Percentiles rank a stretch among this genome's conserved stretches.
phyloP scores from a whole-genome alignment of 257 asterid genomes.

The Euphrasia confusa region DNA sequence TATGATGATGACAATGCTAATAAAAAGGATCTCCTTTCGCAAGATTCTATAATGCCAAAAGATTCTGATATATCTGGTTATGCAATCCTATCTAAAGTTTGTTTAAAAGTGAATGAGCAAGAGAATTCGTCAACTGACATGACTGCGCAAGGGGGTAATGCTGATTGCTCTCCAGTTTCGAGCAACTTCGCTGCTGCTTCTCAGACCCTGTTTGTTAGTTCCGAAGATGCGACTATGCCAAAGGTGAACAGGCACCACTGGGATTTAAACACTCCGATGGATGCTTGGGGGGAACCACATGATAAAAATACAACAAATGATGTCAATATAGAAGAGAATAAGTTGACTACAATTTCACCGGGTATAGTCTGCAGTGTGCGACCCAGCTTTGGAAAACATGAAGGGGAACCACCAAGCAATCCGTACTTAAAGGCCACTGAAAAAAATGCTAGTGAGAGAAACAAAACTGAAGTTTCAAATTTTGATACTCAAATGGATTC shows the following conservation, averaged over 20 bases:
- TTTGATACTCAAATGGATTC: slow-evolving; percentile 8
- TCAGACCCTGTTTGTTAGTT: slow-evolving; percentile 28
- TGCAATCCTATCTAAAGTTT: slow-evolving; percentile 20
- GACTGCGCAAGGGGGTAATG: slow-evolving; percentile 23
- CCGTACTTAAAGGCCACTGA: too few relatives aligned
- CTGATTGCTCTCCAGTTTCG: slow-evolving; percentile 22
- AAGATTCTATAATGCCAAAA: slow-evolving; percentile 33
- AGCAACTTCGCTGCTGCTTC: slow-evolving; percentile 27
- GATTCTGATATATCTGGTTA: slow-evolving; percentile 28
- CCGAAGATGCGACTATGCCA: slow-evolving; percentile 25
- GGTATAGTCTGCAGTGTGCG: too few relatives aligned
- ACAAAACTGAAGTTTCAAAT: too few relatives aligned
- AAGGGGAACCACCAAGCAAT: too few relatives aligned
- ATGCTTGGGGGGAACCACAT: slow-evolving; percentile 71
- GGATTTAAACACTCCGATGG: slow-evolving; percentile 77
- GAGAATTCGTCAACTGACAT: slow-evolving; percentile 26
- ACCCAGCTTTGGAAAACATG: too few relatives aligned
- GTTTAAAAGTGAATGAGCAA: slow-evolving; percentile 22
- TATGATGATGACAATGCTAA: slow-evolving; percentile 33
- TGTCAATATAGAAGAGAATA: slow-evolving; percentile 27
- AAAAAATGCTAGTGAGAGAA: too few relatives aligned
- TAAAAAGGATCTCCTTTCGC: slow-evolving; percentile 32
- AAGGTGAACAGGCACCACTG: slow-evolving; percentile 63
- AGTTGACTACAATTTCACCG: slow-evolving; percentile 24
- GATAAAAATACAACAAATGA: slow-evolving; percentile 20